A percentile compares a stretch with the other conserved stretches of the same genome.
Evolutionary conservation across 352 stramenopile genomes (phyloP).

Genomic region (Globisporangium yorkense): DNA sequence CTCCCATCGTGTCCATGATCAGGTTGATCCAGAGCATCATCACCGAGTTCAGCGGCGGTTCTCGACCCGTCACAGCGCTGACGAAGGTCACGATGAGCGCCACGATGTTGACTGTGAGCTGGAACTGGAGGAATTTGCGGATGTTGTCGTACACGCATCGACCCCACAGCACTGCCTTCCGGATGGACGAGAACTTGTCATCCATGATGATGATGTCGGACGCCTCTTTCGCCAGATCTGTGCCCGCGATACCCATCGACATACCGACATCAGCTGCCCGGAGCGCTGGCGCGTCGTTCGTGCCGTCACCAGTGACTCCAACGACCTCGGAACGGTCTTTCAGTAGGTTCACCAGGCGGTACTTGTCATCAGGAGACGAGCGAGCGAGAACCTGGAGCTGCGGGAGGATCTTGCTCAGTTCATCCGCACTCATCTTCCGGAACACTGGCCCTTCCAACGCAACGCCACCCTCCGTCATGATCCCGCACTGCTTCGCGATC

Average conservation of each 20-base stretch:
- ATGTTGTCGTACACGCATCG: slow-evolving; percentile 85
- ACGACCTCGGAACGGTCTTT: slow-evolving; percentile 72
- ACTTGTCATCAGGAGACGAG: slow-evolving; percentile 96
- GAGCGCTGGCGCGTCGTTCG: slow-evolving; percentile 74
- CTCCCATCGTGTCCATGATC: slow-evolving; percentile 84
- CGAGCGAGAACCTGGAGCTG: slow-evolving; percentile 88
- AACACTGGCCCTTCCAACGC: slow-evolving; percentile 92
- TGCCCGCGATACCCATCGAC: slow-evolving; percentile 79
- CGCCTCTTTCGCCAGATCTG: slow-evolving; percentile 74
- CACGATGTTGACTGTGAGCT: slow-evolving; percentile 83
- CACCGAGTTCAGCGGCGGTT: slow-evolving; percentile 75
- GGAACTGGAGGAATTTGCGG: slow-evolving; percentile 81
- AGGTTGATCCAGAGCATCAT: slow-evolving; percentile 90
- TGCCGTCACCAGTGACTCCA: slow-evolving; percentile 74
- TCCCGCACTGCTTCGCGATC: slow-evolving; percentile 95
- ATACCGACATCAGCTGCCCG: slow-evolving; percentile 69
- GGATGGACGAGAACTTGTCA: slow-evolving; percentile 82
- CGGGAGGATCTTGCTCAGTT: slow-evolving; percentile 57
- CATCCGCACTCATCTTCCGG: slow-evolving; percentile 67
- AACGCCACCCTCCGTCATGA: slow-evolving; percentile 89
- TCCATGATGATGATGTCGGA: slow-evolving; percentile 88
- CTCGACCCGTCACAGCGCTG: slow-evolving; percentile 77
- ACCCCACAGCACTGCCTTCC: slow-evolving; percentile 70
- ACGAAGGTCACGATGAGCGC: slow-evolving; percentile 73
- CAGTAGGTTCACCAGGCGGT: slow-evolving; percentile 89